phyloP scores from a whole-genome alignment of 2,329 filamentous ascomycete genomes.

The Xylariaceae sp. region DNA sequence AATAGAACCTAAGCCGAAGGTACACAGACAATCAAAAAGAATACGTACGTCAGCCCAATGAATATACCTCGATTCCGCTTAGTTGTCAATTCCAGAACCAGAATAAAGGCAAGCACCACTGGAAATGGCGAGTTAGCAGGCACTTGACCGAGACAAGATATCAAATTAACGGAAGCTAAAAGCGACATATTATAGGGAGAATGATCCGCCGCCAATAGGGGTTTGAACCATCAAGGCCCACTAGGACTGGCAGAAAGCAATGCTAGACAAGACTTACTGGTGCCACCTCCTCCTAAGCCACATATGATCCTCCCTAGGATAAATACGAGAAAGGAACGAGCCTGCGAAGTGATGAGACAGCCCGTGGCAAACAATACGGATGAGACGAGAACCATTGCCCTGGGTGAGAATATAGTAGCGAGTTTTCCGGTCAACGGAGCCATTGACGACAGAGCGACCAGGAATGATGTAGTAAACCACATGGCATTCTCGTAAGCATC shows the following conservation, averaged over 20 bases:
- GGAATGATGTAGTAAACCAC: slow-evolving; percentile 78
- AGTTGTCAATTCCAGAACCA: slow-evolving; percentile 69
- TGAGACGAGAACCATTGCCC: slow-evolving; percentile 59
- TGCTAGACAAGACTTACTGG: too few relatives aligned
- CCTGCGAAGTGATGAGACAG: slow-evolving; percentile 58
- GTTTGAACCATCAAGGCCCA: too few relatives aligned
- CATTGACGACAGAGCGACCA: slow-evolving; percentile 57
- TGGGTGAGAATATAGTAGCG: slow-evolving; percentile 68
- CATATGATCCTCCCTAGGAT: slow-evolving; percentile 64
- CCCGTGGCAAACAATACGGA: slow-evolving; percentile 57
- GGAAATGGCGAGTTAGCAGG: too few relatives aligned
- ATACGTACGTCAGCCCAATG: slow-evolving; percentile 57
- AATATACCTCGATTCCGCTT: slow-evolving; percentile 66
- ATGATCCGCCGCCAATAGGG: too few relatives aligned
- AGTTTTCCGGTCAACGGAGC: slow-evolving; percentile 69
- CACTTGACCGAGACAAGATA: too few relatives aligned
- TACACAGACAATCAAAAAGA: too few relatives aligned
- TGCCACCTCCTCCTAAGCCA: slow-evolving; percentile 66
- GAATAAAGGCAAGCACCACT: slow-evolving; percentile 66
- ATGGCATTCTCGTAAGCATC: slow-evolving; percentile 67
- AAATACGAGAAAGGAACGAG: slow-evolving; percentile 57
- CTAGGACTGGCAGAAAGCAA: too few relatives aligned
- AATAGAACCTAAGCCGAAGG: background rate
- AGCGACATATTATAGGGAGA: too few relatives aligned
- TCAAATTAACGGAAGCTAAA: too few relatives aligned